Percentiles rank a stretch among this genome's conserved stretches.
Evolutionary conservation across 169 alveolate species (phyloP).

Genomic region (Cryptosporidium xiaoi): DNA sequence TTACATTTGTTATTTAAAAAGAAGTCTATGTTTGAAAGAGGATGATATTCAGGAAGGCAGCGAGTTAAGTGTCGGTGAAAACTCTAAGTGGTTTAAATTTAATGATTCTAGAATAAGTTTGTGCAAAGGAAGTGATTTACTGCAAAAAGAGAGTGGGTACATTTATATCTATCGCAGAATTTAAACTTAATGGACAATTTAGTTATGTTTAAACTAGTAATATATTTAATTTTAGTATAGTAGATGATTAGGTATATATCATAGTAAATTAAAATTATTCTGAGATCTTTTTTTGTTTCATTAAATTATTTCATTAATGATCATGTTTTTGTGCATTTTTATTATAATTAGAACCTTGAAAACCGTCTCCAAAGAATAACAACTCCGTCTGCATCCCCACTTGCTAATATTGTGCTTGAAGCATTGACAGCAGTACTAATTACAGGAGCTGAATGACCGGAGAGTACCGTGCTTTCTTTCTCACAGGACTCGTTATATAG

Average conservation of each 20-base stretch:
- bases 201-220: no score
- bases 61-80: neutral
- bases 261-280: neutral
- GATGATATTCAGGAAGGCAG: neutral
- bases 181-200: neutral
- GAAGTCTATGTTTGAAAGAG: neutral
- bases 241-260: neutral
- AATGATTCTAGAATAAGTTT: slow-evolving; percentile 34
- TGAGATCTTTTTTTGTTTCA: no score
- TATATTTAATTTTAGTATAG: no score
- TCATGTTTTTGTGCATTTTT: no score
- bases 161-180: slow-evolving; percentile 48
- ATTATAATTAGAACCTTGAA: slow-evolving; percentile 19
- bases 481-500: slow-evolving; percentile 46
- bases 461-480: slow-evolving; percentile 11
- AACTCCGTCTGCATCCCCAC: slow-evolving; percentile 86
- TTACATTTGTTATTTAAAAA: slow-evolving; percentile 85
- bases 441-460: slow-evolving; percentile 81
- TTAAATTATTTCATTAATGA: no score
- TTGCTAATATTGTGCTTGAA: slow-evolving; percentile 83
- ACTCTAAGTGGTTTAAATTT: slow-evolving; percentile 35
- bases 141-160: slow-evolving; percentile 49
- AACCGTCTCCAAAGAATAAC: slow-evolving; percentile 87
- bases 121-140: slow-evolving; percentile 9
- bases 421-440: slow-evolving; percentile 87